These are phyloP conservation scores for Pistacia integerrima DNA, from an alignment of 345 rosid genomes.

Conservation along the genomic window DNA sequence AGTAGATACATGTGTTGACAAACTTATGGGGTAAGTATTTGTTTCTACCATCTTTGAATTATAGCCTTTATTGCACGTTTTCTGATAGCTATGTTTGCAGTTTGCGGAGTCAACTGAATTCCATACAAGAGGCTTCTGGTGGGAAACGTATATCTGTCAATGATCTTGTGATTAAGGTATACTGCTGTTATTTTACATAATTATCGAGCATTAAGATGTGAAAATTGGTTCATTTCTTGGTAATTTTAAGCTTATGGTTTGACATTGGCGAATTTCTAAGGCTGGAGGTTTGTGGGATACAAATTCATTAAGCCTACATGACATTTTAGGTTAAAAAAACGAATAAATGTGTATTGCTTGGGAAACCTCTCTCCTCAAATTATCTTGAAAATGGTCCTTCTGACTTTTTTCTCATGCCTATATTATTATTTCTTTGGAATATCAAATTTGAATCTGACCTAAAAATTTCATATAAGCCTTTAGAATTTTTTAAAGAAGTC, in stretches of 20 bases:
- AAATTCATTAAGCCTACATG: too few species aligned
- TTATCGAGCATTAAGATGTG: not conserved
- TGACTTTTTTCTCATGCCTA: not conserved
- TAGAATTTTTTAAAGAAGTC: too few species aligned
- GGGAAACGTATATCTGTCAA: slow-evolving; percentile 90
- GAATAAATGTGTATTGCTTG: not conserved
- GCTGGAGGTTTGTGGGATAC: not conserved
- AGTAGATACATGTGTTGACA: slow-evolving; percentile 93
- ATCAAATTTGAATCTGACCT: not conserved
- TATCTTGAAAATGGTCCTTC: not conserved
- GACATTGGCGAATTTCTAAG: not conserved
- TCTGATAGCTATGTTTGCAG: slow-evolving; percentile 41
- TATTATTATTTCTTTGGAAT: not conserved
- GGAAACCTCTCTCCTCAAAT: not conserved
- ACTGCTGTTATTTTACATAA: slow-evolving; percentile 7
- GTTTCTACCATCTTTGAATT: slow-evolving; percentile 4
- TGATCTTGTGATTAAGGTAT: slow-evolving; percentile 98
- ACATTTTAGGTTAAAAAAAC: not conserved
- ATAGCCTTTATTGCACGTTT: not conserved
- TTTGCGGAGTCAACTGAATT: slow-evolving; percentile 75
- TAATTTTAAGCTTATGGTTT: not conserved
- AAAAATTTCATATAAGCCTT: too few species aligned
- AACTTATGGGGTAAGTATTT: slow-evolving; percentile 75
- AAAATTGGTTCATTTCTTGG: not conserved
- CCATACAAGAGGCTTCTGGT: slow-evolving; percentile 86